These are phyloP conservation scores for Volvariella volvacea DNA, from an alignment of 1,284 basidiomycete species.

Conservation along the genomic window DNA sequence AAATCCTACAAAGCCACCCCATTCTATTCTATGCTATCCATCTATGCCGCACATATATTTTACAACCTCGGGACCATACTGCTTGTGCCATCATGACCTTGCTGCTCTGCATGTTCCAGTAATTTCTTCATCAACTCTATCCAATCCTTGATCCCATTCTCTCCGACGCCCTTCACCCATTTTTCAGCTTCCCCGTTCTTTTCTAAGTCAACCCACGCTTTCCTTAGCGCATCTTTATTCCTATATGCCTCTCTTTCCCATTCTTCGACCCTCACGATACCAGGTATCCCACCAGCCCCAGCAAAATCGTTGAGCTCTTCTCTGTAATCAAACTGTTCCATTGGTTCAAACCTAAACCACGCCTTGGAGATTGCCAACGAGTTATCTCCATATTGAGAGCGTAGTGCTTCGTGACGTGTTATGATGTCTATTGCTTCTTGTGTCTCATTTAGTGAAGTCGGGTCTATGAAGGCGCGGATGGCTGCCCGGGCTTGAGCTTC, in stretches of 20 bases:
- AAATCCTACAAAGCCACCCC: too few species aligned
- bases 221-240: slow-evolving; percentile 41
- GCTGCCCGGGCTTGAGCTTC: slow-evolving; percentile 64
- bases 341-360: slow-evolving; percentile 46
- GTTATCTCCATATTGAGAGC: slow-evolving; percentile 18
- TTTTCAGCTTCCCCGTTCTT: slow-evolving; percentile 44
- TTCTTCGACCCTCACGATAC: slow-evolving; percentile 29
- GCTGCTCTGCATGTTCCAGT: slow-evolving; percentile 29
- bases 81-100: background rate
- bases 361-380: slow-evolving; percentile 35
- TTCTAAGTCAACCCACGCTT: slow-evolving; percentile 55
- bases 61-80: too few species aligned
- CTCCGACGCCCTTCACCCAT: slow-evolving; percentile 59
- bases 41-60: too few species aligned
- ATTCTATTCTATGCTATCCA: too few species aligned
- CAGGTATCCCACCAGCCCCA: slow-evolving; percentile 5
- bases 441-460: slow-evolving; percentile 38
- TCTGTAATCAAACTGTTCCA: slow-evolving; percentile 64
- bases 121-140: slow-evolving; percentile 47
- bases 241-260: slow-evolving; percentile 58
- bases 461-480: slow-evolving; percentile 44
- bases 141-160: slow-evolving; percentile 54
- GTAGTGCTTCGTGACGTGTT: slow-evolving; percentile 38
- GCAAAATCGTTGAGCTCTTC: slow-evolving; percentile 32
- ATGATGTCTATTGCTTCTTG: slow-evolving; percentile 42